These are phyloP conservation scores for Paraleonurus japonicus DNA, from an alignment of 257 asterid genomes.

Conservation along the genomic window DNA sequence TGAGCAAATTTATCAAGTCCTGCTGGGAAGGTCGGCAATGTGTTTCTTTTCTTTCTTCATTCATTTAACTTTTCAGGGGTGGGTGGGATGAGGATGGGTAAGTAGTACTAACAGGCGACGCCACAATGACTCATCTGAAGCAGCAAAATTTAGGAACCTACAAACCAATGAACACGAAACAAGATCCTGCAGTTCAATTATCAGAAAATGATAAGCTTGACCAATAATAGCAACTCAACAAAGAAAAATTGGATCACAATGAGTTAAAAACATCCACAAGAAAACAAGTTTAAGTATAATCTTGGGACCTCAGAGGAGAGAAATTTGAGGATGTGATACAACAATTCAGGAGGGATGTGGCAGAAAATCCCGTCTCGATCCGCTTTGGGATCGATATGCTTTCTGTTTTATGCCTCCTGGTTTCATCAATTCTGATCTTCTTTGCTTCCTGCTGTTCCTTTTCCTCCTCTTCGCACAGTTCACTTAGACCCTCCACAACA, in stretches of 20 bases:
- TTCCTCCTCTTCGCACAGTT: slow-evolving; percentile 38
- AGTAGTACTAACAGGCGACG: slow-evolving; percentile 70
- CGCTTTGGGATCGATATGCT: slow-evolving; percentile 33
- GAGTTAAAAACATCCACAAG: background rate
- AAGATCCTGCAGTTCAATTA: slow-evolving; percentile 62
- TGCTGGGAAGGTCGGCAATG: too few relatives aligned
- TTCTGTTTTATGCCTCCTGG: slow-evolving; percentile 30
- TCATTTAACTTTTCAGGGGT: slow-evolving; percentile 6
- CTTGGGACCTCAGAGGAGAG: slow-evolving; percentile 72
- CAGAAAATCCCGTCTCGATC: slow-evolving; percentile 60
- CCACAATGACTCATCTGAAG: slow-evolving; percentile 86
- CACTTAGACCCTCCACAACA: slow-evolving; percentile 37
- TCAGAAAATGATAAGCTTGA: slow-evolving; percentile 11
- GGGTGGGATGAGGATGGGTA: background rate
- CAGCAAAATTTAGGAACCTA: slow-evolving; percentile 63
- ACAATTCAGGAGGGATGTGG: slow-evolving; percentile 72
- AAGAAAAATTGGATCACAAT: slow-evolving; percentile 3
- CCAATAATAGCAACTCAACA: slow-evolving; percentile 4
- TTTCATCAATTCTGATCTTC: slow-evolving; percentile 42
- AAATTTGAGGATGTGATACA: slow-evolving; percentile 63
- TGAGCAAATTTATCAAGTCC: too few relatives aligned
- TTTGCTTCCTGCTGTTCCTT: slow-evolving; percentile 46
- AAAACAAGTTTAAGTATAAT: background rate
- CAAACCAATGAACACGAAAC: slow-evolving; percentile 77
- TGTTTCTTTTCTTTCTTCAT: slow-evolving; percentile 1